Evolutionary conservation across 1,139 yeast species (phyloP), one percentile per base, ranked within the genome.

Genomic region (Wickerhamiella infanticola): DNA sequence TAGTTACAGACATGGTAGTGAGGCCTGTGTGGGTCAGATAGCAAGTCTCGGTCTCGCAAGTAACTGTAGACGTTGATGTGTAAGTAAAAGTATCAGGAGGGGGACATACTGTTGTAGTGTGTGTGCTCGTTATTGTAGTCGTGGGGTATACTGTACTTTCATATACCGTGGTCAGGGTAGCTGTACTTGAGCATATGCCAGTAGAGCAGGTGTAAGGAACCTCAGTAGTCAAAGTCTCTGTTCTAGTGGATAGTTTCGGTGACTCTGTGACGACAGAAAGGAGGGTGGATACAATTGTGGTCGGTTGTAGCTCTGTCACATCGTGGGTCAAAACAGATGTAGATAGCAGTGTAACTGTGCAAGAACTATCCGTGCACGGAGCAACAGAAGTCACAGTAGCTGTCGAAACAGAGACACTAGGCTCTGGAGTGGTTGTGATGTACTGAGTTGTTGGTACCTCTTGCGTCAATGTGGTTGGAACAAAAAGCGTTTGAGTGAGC

Each of bases 381-480:
- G 24, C 9, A n/a, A 35, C 27, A 39, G 39, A 35, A 7, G 39
- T 41, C 13, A 24, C 38, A 9, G 39, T 35, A 4, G 39, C 25
- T 9, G 43, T 31, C 25, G 25, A 23, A 25, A n/a, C 29, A 13
- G 41, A 18, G 35, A 13, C 26, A 9, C 18, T 39, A 7, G 24
- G 26, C 26, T 33, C 26, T 11, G 23, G 24, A 41, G 41, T 25
- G 45, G 41, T 9, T 40, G 49, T 26, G 47, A 46, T 40, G n/a
- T 49, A 42, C 39, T 41, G 41, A 29, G 47, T 29, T 5, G 24
- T 43, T 42, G 11, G 53, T 51, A 3, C 43, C 48, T 25, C 47
- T 43, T 24, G 40, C 29, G 13, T 41, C 35, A 31, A 43, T 25
- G 26, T 51, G 45, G 31, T 40, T 40, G n/a, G 50, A 5, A 51